A percentile compares a stretch with the other conserved stretches of the same genome.
Evolutionary conservation across 148 eudicot genomes (phyloP).

Genomic region (Nyssa sinensis): DNA sequence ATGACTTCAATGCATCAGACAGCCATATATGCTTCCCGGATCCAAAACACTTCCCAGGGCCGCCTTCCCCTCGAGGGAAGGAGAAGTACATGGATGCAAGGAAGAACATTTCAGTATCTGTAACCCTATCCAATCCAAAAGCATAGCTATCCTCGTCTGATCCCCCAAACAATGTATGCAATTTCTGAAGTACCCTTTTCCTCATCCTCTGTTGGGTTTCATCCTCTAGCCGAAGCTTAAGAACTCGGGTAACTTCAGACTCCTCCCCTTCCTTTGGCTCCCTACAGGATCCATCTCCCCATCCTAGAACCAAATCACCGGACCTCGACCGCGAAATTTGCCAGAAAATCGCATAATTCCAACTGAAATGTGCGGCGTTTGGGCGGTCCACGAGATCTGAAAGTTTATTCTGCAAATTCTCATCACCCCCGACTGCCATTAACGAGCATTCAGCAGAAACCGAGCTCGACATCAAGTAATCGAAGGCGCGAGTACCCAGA

Average conservation of each 20-base stretch:
- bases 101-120: slow-evolving; percentile 87
- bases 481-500: slow-evolving; percentile 62
- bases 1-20: slow-evolving; percentile 42
- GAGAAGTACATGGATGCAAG: slow-evolving; percentile 90
- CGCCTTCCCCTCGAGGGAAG: slow-evolving; percentile 69
- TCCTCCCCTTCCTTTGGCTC: slow-evolving; percentile 85
- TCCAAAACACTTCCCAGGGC: slow-evolving; percentile 65
- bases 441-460: slow-evolving; percentile 59
- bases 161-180: slow-evolving; percentile 68
- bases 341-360: slow-evolving; percentile 98
- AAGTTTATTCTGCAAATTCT: slow-evolving; percentile 66
- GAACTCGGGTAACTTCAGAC: slow-evolving; percentile 34
- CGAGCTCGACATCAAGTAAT: slow-evolving; percentile 56
- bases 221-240: slow-evolving; percentile 50
- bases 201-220: slow-evolving; percentile 77
- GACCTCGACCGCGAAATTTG: slow-evolving; percentile 67
- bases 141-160: slow-evolving; percentile 78
- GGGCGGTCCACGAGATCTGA: slow-evolving; percentile 82
- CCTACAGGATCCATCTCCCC: slow-evolving; percentile 98
- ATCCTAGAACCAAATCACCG: slow-evolving; percentile 76
- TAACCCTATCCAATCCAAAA: slow-evolving; percentile 68
- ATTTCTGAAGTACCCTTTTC: slow-evolving; percentile 76
- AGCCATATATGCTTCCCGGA: slow-evolving; percentile 72
- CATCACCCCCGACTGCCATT: slow-evolving; percentile 54
- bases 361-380: slow-evolving; percentile 53